Percentiles rank a stretch among this genome's conserved stretches.
Conservation (phyloP, 345 rosid genomes). For the rapeseed (Brassica napus) region Da-Ae NC_063446.1:10534001-10534500, state of each 20-base stretch:
- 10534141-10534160: conserved; percentile 78
- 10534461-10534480: background rate
- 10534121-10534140: conserved; percentile 79
- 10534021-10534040: conserved; percentile 1
- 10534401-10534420: conserved; percentile 68
- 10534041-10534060: conserved; percentile 72
- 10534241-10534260: too few species aligned
- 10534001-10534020: background rate
- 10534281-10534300: conserved; percentile 92
- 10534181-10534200: conserved; percentile 97
- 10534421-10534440: conserved; percentile 67
- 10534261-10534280: too few species aligned
- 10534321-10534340: conserved; percentile 89
- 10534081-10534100: conserved; percentile 93
- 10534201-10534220: conserved; percentile 23
- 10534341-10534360: conserved; percentile 94
- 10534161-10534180: conserved; percentile 96
- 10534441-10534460: background rate
- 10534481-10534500: conserved; percentile 19
- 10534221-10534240: too few species aligned
- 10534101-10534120: conserved; percentile 75
- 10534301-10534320: conserved; percentile 65
- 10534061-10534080: conserved; percentile 97
- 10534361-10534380: conserved; percentile 98
- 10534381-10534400: conserved; percentile 78